phyloP scores from a whole-genome alignment of 768 basidiomycete species.

The Pisolithus marmoratus region DNA sequence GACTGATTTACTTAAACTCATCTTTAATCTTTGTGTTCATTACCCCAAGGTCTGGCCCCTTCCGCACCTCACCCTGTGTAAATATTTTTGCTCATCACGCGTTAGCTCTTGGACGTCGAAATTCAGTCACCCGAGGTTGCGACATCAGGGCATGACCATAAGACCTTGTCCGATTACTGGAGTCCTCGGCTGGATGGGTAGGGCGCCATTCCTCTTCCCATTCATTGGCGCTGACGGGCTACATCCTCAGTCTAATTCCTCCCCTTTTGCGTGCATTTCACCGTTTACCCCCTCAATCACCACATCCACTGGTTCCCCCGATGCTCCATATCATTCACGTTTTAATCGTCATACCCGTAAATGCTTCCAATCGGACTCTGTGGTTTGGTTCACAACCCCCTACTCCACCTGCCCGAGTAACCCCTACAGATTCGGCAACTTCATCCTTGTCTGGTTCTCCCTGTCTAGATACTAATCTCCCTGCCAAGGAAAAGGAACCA shows the following conservation, averaged over 20 bases:
- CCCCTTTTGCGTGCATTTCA: conserved; percentile 69
- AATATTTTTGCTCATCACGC: conserved; percentile 1
- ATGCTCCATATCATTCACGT: conserved; percentile 79
- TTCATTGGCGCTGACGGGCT: neutral
- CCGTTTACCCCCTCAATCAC: conserved; percentile 54
- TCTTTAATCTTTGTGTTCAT: conserved; percentile 75
- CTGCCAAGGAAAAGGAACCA: conserved; percentile 20
- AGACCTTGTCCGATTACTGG: conserved; percentile 73
- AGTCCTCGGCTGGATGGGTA: conserved; percentile 65
- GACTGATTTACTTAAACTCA: conserved; percentile 78
- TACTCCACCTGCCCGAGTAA: conserved; percentile 31
- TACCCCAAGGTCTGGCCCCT: conserved; percentile 61
- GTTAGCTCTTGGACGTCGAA: conserved; percentile 38
- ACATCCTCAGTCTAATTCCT: conserved; percentile 50
- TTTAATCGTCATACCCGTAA: conserved; percentile 73
- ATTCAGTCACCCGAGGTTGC: conserved; percentile 24
- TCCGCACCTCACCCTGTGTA: neutral
- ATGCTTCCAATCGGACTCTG: conserved; percentile 43
- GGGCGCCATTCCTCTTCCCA: conserved; percentile 6
- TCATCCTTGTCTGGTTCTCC: conserved; percentile 21
- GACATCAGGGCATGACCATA: conserved; percentile 22
- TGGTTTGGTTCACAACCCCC: conserved; percentile 54
- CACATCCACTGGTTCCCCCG: conserved; percentile 63
- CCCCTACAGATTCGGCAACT: conserved; percentile 33
- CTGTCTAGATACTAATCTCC: conserved; percentile 1